Evolutionary conservation across 495 filamentous ascomycete genomes (phyloP).

Genomic region (Lasiosphaeria miniovina): DNA sequence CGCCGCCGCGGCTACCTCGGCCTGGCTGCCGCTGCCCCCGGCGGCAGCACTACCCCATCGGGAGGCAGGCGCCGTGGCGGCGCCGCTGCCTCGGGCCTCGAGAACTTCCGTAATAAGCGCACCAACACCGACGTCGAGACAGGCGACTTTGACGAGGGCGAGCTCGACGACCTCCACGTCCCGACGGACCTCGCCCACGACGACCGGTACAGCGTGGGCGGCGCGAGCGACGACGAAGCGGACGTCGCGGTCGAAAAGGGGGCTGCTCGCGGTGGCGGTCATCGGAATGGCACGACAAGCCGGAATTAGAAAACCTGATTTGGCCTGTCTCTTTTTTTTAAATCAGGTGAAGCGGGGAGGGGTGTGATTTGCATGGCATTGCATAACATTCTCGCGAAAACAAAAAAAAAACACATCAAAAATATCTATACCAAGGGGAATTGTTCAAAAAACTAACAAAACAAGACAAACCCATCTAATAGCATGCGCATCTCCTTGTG

Average conservation of each 20-base stretch:
- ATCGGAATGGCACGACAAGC: neutral
- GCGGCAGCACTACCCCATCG: conserved; percentile 18
- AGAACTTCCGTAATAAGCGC: conserved; percentile 51
- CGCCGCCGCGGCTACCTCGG: conserved; percentile 54
- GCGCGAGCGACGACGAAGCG: conserved; percentile 52
- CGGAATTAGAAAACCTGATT: no score
- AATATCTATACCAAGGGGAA: no score
- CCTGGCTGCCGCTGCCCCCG: conserved; percentile 33
- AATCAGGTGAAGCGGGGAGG: no score
- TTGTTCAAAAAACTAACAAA: no score
- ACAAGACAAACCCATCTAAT: no score
- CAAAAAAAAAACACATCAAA: no score
- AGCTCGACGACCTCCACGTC: conserved; percentile 72
- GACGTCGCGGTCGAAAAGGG: conserved; percentile 32
- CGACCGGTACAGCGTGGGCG: conserved; percentile 57
- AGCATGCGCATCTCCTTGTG: no score
- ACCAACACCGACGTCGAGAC: conserved; percentile 57
- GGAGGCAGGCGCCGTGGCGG: conserved; percentile 9
- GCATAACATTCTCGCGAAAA: no score
- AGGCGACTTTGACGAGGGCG: conserved; percentile 84
- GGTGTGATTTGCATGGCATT: no score
- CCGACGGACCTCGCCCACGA: conserved; percentile 37
- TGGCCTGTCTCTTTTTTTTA: no score
- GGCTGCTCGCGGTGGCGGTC: conserved; percentile 1
- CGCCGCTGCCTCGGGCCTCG: conserved; percentile 35